Conservation (phyloP, 2,329 filamentous ascomycete genomes). For the Colletotrichum spaethianum region DNA sequence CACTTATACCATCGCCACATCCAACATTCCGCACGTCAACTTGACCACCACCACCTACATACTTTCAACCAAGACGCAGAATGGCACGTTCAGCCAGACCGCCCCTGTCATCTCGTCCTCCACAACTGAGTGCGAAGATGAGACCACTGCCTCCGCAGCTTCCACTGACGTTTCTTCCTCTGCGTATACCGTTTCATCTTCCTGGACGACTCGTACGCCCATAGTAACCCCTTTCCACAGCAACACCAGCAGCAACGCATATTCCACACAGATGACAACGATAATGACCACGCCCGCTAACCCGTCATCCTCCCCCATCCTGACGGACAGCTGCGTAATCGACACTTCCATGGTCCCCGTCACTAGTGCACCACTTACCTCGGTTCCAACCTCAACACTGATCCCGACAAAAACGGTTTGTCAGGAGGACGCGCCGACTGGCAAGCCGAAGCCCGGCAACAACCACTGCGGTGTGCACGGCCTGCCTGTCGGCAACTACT, state of each 20-base stretch:
- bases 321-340: constrained; percentile 47
- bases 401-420: constrained; percentile 51
- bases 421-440: constrained; percentile 48
- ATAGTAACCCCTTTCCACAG: constrained; percentile 21
- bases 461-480: constrained; percentile 58
- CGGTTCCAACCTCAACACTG: constrained; percentile 45
- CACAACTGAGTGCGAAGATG: constrained; percentile 1
- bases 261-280: constrained; percentile 32
- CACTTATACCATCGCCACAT: not conserved
- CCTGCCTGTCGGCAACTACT: constrained; percentile 52
- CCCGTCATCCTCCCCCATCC: not conserved
- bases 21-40: not conserved
- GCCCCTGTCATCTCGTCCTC: not conserved
- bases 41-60: not conserved
- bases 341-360: constrained; percentile 52
- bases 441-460: constrained; percentile 47
- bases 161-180: not conserved
- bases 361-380: constrained; percentile 45
- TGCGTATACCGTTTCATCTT: not conserved
- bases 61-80: not conserved
- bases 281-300: constrained; percentile 11
- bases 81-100: not conserved
- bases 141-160: not conserved
- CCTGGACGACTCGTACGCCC: constrained; percentile 14
- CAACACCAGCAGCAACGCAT: not conserved